Evolutionary conservation across 2,329 filamentous ascomycete genomes (phyloP).

Genomic region (Falciphora oryzae): DNA sequence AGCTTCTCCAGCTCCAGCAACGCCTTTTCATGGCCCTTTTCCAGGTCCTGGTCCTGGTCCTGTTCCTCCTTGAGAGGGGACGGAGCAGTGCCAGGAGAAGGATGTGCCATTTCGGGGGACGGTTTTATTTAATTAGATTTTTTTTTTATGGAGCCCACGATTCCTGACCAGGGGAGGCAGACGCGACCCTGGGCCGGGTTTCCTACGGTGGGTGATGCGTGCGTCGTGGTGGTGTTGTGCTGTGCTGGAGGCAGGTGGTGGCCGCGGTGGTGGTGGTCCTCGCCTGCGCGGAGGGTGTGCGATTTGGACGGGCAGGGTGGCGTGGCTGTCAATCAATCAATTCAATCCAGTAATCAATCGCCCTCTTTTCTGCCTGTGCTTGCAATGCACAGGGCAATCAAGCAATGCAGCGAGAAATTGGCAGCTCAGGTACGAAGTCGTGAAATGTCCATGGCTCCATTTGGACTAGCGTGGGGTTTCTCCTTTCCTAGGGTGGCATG

Average conservation of each 20-base stretch:
- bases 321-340: slow-evolving; percentile 9
- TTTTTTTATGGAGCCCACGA: slow-evolving; percentile 34
- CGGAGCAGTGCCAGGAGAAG: slow-evolving; percentile 8
- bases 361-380: slow-evolving; percentile 9
- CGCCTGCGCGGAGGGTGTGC: background rate
- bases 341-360: slow-evolving; percentile 11
- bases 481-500: slow-evolving; percentile 4
- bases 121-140: slow-evolving; percentile 30
- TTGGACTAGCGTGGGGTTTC: background rate
- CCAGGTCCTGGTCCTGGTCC: slow-evolving; percentile 13
- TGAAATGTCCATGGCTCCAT: background rate
- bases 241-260: background rate
- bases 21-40: slow-evolving; percentile 8
- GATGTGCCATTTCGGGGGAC: slow-evolving; percentile 29
- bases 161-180: slow-evolving; percentile 23
- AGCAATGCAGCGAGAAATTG: slow-evolving; percentile 12
- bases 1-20: slow-evolving; percentile 9
- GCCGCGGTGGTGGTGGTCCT: slow-evolving; percentile 8
- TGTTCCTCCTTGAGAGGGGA: slow-evolving; percentile 3
- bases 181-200: slow-evolving; percentile 28
- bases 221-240: slow-evolving; percentile 5
- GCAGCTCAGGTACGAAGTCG: background rate
- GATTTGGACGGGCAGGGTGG: slow-evolving; percentile 3
- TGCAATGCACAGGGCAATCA: slow-evolving; percentile 12
- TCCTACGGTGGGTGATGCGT: slow-evolving; percentile 14